Percentiles rank a stretch among this genome's conserved stretches.
Conservation (phyloP, 2,329 filamentous ascomycete genomes). For the Fusarium odoratissimum region DNA sequence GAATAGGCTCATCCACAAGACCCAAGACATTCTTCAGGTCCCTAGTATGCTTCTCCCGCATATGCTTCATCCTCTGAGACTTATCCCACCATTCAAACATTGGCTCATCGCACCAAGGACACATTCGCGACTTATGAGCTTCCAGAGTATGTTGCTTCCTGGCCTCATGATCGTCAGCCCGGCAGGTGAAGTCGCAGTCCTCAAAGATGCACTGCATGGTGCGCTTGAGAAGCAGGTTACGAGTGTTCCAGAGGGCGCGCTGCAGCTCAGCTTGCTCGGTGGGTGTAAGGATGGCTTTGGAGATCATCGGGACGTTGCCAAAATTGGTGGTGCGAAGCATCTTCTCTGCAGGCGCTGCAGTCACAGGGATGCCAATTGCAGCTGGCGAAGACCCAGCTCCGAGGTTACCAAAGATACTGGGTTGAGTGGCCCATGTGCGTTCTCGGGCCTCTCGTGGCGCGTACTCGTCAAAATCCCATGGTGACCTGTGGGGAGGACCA, state of each 20-base stretch:
- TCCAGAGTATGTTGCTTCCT: slow-evolving; percentile 52
- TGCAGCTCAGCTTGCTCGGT: slow-evolving; percentile 55
- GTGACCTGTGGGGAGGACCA: not conserved
- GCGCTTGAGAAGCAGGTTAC: slow-evolving; percentile 42
- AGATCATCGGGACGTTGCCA: slow-evolving; percentile 50
- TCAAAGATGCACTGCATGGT: slow-evolving; percentile 53
- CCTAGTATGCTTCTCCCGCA: slow-evolving; percentile 46
- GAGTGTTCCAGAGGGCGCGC: not conserved
- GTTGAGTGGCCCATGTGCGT: slow-evolving; percentile 42
- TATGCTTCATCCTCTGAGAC: slow-evolving; percentile 45
- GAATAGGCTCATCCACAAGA: too few species aligned
- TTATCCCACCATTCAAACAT: slow-evolving; percentile 48
- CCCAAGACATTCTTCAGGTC: slow-evolving; percentile 32
- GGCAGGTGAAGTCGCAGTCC: slow-evolving; percentile 52
- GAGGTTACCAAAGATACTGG: slow-evolving; percentile 32
- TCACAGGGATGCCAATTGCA: slow-evolving; percentile 27
- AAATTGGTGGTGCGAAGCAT: slow-evolving; percentile 50
- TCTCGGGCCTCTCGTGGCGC: not conserved
- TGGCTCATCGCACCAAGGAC: slow-evolving; percentile 51
- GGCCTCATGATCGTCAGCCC: slow-evolving; percentile 42
- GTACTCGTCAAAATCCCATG: not conserved
- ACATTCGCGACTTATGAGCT: slow-evolving; percentile 50
- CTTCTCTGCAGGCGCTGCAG: slow-evolving; percentile 47
- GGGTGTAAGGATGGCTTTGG: slow-evolving; percentile 54
- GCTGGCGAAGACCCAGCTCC: slow-evolving; percentile 16